Conservation (phyloP, 805 yeast species). For the Starmerella davenportii region DNA sequence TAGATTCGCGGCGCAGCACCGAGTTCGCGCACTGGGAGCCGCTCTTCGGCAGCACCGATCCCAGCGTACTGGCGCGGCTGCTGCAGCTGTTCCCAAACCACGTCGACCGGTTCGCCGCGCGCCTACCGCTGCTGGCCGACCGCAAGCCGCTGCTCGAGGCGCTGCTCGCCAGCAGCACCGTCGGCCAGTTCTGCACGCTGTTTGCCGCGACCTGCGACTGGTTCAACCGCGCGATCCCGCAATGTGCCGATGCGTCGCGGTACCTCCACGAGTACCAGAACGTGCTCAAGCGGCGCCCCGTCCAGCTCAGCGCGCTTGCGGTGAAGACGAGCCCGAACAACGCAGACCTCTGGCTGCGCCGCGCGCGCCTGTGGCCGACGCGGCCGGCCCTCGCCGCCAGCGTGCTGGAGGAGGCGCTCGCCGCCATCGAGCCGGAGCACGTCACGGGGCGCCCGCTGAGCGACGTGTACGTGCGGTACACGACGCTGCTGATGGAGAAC, state of each 20-base stretch:
- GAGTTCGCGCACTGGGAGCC: neutral
- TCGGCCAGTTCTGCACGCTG: neutral
- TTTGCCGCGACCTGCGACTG: neutral
- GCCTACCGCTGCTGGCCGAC: neutral
- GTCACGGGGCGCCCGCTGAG: conserved; percentile 2
- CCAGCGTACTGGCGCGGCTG: neutral
- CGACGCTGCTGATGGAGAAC: conserved; percentile 6
- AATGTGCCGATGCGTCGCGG: conserved; percentile 18
- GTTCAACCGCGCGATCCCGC: neutral
- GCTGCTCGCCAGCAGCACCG: neutral
- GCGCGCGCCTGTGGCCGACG: conserved; percentile 31
- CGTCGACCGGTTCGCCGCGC: neutral
- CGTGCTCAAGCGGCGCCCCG: conserved; percentile 37
- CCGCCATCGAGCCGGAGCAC: conserved; percentile 42
- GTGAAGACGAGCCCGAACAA: conserved; percentile 44
- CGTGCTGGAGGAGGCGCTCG: conserved; percentile 48
- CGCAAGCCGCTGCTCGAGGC: neutral
- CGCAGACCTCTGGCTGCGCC: conserved; percentile 50
- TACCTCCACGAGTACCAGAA: conserved; percentile 25
- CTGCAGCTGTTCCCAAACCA: neutral
- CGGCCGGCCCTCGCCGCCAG: conserved; percentile 28
- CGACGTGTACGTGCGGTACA: conserved; percentile 7
- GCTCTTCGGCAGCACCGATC: neutral
- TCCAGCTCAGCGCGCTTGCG: conserved; percentile 48
- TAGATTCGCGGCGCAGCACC: neutral